These are phyloP conservation scores for Isoetes engelmannii DNA, from an alignment of 83 land plant species.

Conservation along the genomic window DNA sequence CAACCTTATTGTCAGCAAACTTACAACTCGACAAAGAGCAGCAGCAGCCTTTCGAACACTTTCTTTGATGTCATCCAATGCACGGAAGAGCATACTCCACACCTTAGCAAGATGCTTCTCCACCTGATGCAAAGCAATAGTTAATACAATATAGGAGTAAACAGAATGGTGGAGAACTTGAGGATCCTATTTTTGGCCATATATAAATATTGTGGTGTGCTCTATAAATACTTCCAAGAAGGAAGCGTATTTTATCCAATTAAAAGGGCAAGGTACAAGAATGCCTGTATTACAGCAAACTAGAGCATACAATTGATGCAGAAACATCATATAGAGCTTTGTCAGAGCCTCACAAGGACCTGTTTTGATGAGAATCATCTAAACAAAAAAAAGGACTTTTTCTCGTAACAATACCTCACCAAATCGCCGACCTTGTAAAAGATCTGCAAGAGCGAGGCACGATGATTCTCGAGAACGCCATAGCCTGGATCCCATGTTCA, in stretches of 20 bases:
- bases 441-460: conserved; percentile 90
- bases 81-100: conserved; percentile 4
- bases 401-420: conserved; percentile 42
- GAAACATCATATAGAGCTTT: too few species aligned
- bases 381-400: too few species aligned
- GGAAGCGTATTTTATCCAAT: too few species aligned
- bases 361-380: too few species aligned
- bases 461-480: conserved; percentile 97
- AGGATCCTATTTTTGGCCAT: too few species aligned
- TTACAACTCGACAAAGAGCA: neutral
- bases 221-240: too few species aligned
- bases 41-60: conserved; percentile 2
- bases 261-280: too few species aligned
- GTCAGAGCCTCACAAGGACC: too few species aligned
- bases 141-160: neutral
- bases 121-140: neutral
- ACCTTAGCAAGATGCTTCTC: neutral
- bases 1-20: neutral
- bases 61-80: conserved; percentile 9
- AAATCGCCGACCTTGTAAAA: conserved; percentile 88
- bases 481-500: conserved; percentile 83
- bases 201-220: too few species aligned
- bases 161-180: too few species aligned
- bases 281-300: too few species aligned
- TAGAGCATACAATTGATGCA: too few species aligned